A percentile compares a stretch with the other conserved stretches of the same genome.
Conservation (phyloP, 2,329 filamentous ascomycete genomes). For the Monilinia laxa region DNA sequence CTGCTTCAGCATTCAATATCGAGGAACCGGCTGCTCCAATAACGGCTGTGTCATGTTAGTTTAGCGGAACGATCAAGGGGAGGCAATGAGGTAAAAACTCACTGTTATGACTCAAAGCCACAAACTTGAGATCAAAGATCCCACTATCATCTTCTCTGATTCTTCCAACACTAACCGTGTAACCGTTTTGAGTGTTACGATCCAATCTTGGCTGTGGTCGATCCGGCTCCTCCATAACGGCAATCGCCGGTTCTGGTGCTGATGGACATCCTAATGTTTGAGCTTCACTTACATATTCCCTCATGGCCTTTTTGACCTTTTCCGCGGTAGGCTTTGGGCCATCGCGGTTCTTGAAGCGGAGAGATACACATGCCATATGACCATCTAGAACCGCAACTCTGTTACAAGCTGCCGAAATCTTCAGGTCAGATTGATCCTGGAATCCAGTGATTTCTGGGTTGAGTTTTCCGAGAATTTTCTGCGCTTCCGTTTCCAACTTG, state of each 20-base stretch:
- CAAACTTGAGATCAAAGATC: conserved; percentile 94
- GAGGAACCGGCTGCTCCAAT: conserved; percentile 96
- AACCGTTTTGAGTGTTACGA: conserved; percentile 79
- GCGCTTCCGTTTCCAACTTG: conserved; percentile 91
- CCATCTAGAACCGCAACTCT: conserved; percentile 93
- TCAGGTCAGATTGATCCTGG: conserved; percentile 69
- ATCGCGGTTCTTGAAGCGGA: conserved; percentile 70
- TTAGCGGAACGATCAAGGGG: not conserved
- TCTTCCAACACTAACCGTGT: conserved; percentile 86
- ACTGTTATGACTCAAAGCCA: conserved; percentile 82
- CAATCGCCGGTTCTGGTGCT: conserved; percentile 77
- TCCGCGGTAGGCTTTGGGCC: conserved; percentile 68
- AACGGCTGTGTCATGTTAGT: conserved; percentile 57
- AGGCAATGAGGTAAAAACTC: conserved; percentile 24
- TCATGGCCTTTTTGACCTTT: conserved; percentile 74
- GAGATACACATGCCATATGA: conserved; percentile 89
- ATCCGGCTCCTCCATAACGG: conserved; percentile 86
- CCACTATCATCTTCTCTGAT: conserved; percentile 78
- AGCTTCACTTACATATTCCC: conserved; percentile 78
- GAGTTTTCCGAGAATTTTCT: conserved; percentile 84
- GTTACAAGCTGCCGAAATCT: conserved; percentile 85
- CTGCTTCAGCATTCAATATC: conserved; percentile 91
- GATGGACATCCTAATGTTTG: conserved; percentile 83
- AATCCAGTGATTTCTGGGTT: conserved; percentile 72
- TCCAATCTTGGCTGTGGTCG: conserved; percentile 90